Base-by-base conservation (phyloP, 176 grass and related monocot genomes). In the Chloris gayana region DNA sequence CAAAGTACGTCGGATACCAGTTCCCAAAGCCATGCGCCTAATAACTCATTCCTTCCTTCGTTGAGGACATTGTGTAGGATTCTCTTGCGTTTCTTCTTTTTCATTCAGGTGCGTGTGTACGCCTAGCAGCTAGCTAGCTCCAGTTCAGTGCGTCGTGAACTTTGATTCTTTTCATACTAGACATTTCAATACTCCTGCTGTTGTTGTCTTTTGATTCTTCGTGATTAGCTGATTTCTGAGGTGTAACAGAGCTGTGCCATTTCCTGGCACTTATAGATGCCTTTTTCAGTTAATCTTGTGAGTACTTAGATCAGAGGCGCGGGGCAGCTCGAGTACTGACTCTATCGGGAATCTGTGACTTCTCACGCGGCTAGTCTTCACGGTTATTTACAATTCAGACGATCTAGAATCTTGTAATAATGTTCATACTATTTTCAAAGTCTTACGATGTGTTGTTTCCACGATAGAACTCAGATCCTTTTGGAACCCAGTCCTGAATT, bases 21-120 rank as follows among this genome's bases (percentile, higher is more conserved):
- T 51, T 80, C 13, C 93, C 93, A 1, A 78, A 79, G 35, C 90
- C 93, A 0, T 97, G 93, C 76, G 38, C 57, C 39, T 92, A 81
- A 1, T 25, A 12, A 14, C 14, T 60, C 12, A 27, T 22, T 37
- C 35, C 4, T 22, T 37, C 35, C 4, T 37, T 37, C 4, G 35
- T 37, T 37, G 7, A 37, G 35, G 4, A 4, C 35, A 37, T 37
- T 37, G 35, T 35, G 5, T 37, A 37, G 35, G 35, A 37, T 4
- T 37, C 4, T 5, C 4, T 5, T 37, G 35, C 35, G 5, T 1
- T 59, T 13, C 1, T 13, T 60, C 0, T 27, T 60, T 11, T 72
- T 18, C 29, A 31, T 72, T 49, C 14, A 50, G 25, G 69, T 30
- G 7, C 9, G 24, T 37, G 21, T 44, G 37, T 45, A 25, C 30